Evolutionary conservation across 805 yeast species (phyloP).

Genomic region (Yarrowia keelungensis): DNA sequence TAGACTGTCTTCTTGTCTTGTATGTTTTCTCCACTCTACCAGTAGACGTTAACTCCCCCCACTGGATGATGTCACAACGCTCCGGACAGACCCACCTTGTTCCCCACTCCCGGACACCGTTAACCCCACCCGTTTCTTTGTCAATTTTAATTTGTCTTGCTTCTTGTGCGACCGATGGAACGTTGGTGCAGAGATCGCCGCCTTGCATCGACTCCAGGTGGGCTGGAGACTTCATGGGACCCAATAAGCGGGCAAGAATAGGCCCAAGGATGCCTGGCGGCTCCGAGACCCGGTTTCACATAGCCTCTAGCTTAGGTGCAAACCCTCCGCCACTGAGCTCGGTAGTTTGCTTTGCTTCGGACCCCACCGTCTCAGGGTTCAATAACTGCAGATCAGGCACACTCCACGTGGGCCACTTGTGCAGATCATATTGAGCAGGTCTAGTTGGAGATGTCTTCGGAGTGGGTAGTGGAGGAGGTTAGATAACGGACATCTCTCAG

Average conservation of each 20-base stretch:
- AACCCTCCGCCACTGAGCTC: neutral
- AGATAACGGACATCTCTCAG: neutral
- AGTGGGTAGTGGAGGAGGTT: neutral
- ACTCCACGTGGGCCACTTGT: constrained; percentile 1
- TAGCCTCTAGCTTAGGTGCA: neutral
- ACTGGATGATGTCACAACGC: neutral
- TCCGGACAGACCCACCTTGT: neutral
- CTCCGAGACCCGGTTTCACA: constrained; percentile 7
- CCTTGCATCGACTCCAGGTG: constrained; percentile 1
- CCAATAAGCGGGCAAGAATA: neutral
- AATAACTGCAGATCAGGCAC: constrained; percentile 23
- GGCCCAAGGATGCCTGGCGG: neutral
- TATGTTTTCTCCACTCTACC: too few species aligned
- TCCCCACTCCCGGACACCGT: constrained; percentile 6
- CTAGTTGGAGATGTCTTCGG: neutral
- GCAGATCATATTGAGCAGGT: constrained; percentile 5
- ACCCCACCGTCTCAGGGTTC: constrained; percentile 17
- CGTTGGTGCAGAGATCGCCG: constrained; percentile 8
- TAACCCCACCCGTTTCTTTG: constrained; percentile 12
- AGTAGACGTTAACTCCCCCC: too few species aligned
- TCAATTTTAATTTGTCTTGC: neutral
- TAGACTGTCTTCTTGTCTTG: too few species aligned
- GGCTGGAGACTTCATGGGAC: neutral
- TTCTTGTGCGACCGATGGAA: neutral
- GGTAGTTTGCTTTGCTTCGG: constrained; percentile 1